Percentiles rank a stretch among this genome's conserved stretches.
Conservation (phyloP, 306 rosid species). For the Clitoria ternatea region DNA sequence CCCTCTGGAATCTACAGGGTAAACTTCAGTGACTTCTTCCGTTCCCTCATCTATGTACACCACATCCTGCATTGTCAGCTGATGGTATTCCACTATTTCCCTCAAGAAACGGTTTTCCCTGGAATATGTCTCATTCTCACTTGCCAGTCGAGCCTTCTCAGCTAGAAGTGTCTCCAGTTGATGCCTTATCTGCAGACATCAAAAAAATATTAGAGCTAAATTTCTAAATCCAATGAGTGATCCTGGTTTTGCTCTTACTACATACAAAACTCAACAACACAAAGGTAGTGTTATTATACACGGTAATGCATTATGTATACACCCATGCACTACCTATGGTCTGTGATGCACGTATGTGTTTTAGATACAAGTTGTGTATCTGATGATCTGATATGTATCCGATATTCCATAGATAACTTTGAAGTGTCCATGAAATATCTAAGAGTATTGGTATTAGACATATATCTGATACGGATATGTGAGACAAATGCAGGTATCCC, state of each 20-base stretch:
- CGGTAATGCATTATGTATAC: background rate
- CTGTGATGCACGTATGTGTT: too few relatives aligned
- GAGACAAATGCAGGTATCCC: too few relatives aligned
- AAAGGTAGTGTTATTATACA: background rate
- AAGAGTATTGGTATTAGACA: too few relatives aligned
- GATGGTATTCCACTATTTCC: slow-evolving; percentile 96
- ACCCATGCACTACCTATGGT: background rate
- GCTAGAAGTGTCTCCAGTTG: slow-evolving; percentile 93
- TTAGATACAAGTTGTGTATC: too few relatives aligned
- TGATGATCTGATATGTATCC: too few relatives aligned
- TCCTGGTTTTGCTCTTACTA: background rate
- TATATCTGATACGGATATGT: too few relatives aligned
- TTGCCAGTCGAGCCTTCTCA: slow-evolving; percentile 87
- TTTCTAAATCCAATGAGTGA: background rate
- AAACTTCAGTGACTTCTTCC: slow-evolving; percentile 83
- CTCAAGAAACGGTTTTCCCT: slow-evolving; percentile 91
- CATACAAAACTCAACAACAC: slow-evolving; percentile 9
- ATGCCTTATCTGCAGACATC: slow-evolving; percentile 63
- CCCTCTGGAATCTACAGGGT: slow-evolving; percentile 47
- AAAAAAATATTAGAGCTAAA: background rate
- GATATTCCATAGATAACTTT: too few relatives aligned
- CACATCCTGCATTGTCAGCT: slow-evolving; percentile 93
- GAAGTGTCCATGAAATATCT: too few relatives aligned
- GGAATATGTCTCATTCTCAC: slow-evolving; percentile 79
- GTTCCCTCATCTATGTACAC: slow-evolving; percentile 83